phyloP scores from a whole-genome alignment of 192 early-diverging fungal genomes.

The Backusella morwellensis region DNA sequence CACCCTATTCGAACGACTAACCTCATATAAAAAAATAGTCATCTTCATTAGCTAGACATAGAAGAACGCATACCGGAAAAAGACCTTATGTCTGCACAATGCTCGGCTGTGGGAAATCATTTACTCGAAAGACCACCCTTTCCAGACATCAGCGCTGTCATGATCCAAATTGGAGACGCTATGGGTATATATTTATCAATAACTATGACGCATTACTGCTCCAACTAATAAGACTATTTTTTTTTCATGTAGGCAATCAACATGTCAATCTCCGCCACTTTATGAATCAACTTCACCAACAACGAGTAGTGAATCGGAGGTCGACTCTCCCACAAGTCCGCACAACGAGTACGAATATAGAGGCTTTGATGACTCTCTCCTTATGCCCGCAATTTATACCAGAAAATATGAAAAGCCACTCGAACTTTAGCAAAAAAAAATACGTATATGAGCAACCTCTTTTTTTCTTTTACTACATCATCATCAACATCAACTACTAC shows the following conservation, averaged over 20 bases:
- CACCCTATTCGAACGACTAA: background rate
- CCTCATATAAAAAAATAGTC: conserved; percentile 27
- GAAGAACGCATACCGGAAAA: conserved; percentile 68
- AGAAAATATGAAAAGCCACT: background rate
- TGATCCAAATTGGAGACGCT: conserved; percentile 27
- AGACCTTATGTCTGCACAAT: conserved; percentile 62
- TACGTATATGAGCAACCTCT: background rate
- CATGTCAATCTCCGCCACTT: background rate
- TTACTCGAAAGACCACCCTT: conserved; percentile 58
- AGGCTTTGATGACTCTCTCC: background rate
- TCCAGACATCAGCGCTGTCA: conserved; percentile 55
- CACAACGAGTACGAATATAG: background rate
- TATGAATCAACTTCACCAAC: conserved; percentile 4
- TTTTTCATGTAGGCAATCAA: background rate
- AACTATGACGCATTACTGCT: background rate
- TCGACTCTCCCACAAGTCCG: background rate
- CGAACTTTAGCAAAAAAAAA: background rate
- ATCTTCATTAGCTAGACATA: conserved; percentile 68
- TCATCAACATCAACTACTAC: background rate
- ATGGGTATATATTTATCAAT: conserved; percentile 13
- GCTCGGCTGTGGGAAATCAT: conserved; percentile 65
- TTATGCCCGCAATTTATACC: background rate
- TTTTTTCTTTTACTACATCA: background rate
- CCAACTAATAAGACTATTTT: background rate
- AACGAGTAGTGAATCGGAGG: conserved; percentile 14